Conservation (phyloP, 2,329 filamentous ascomycete genomes). For the Aschersonia sp. region DNA sequence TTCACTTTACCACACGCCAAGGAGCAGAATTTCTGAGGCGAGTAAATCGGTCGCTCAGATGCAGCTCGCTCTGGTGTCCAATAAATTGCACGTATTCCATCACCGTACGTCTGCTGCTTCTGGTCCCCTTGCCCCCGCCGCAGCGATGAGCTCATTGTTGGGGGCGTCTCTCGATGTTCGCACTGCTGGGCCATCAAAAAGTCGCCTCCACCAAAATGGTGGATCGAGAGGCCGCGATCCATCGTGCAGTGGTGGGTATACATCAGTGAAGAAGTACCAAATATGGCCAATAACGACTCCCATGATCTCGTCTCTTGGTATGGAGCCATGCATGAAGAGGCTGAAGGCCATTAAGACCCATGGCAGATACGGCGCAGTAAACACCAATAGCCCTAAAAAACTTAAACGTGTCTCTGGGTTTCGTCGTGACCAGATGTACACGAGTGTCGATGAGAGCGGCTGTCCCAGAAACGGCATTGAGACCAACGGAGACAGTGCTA, state of each 20-base stretch:
- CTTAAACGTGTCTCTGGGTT: slow-evolving; percentile 87
- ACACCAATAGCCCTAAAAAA: slow-evolving; percentile 77
- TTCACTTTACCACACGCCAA: too few relatives aligned
- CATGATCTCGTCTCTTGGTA: slow-evolving; percentile 93
- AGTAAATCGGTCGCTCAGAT: too few relatives aligned
- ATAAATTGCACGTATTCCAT: neutral
- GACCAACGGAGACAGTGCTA: slow-evolving; percentile 71
- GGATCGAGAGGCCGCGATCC: slow-evolving; percentile 79
- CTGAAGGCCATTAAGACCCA: slow-evolving; percentile 94
- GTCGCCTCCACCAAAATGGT: slow-evolving; percentile 72
- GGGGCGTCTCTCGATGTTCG: slow-evolving; percentile 37
- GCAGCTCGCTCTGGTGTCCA: neutral
- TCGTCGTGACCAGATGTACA: slow-evolving; percentile 94
- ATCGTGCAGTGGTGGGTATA: slow-evolving; percentile 82
- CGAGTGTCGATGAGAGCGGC: slow-evolving; percentile 78
- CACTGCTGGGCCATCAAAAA: slow-evolving; percentile 52
- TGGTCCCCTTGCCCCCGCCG: slow-evolving; percentile 23
- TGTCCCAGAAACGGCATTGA: slow-evolving; percentile 92
- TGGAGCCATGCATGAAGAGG: slow-evolving; percentile 71
- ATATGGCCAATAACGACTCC: slow-evolving; percentile 90
- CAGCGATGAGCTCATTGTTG: slow-evolving; percentile 48
- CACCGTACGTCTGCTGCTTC: slow-evolving; percentile 1
- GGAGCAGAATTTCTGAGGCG: too few relatives aligned
- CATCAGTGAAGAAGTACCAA: slow-evolving; percentile 97
- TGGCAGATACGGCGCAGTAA: slow-evolving; percentile 85